A percentile compares a stretch with the other conserved stretches of the same genome.
Conservation (phyloP, 1,139 yeast species). For the Arxiozyma heterogenica region DNA sequence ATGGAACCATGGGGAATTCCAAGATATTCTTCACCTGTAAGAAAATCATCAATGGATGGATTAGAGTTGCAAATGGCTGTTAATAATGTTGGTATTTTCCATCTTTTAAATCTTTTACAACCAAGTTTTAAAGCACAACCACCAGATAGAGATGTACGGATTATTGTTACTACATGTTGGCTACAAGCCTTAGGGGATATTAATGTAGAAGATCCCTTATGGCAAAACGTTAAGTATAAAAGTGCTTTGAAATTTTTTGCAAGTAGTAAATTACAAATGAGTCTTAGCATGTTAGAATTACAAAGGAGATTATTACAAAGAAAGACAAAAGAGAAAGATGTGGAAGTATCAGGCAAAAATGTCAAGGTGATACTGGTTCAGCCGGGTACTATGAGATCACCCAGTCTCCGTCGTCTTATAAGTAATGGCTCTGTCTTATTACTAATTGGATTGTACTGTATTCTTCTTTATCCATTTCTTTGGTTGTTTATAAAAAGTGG, state of each 20-base stretch:
- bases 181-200: conserved; percentile 65
- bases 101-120: conserved; percentile 62
- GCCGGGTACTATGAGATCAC: conserved; percentile 87
- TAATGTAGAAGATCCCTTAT: conserved; percentile 58
- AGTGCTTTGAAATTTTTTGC: conserved; percentile 76
- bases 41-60: conserved; percentile 70
- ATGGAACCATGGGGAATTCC: conserved; percentile 48
- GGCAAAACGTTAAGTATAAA: conserved; percentile 49
- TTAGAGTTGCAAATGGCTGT: conserved; percentile 76
- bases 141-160: conserved; percentile 85
- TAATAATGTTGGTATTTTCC: conserved; percentile 75
- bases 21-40: conserved; percentile 19
- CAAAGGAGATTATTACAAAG: conserved; percentile 51
- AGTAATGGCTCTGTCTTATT: conserved; percentile 74
- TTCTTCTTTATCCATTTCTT: conserved; percentile 69
- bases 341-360: conserved; percentile 59
- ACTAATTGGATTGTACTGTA: conserved; percentile 45
- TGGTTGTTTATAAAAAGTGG: conserved; percentile 73
- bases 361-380: conserved; percentile 70
- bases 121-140: conserved; percentile 86
- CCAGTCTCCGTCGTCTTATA: conserved; percentile 69
- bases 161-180: conserved; percentile 66
- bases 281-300: conserved; percentile 64
- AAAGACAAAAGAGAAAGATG: conserved; percentile 28
- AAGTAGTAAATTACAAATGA: conserved; percentile 65